Evolutionary conservation across 768 basidiomycete species (phyloP).

Genomic region (Psilocybe azurescens): DNA sequence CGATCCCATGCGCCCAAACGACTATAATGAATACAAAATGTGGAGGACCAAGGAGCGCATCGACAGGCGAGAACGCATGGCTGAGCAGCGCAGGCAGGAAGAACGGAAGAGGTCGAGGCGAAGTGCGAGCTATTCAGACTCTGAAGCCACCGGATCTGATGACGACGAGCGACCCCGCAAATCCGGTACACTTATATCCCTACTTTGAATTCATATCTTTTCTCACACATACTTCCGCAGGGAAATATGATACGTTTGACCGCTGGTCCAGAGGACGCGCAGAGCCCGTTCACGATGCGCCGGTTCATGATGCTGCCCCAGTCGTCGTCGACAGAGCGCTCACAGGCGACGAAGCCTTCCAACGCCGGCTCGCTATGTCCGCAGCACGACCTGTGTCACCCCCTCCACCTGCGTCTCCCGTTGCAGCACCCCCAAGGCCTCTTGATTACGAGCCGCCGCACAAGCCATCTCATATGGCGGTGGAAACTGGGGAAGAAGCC

Average conservation of each 20-base stretch:
- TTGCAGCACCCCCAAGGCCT: conserved; percentile 18
- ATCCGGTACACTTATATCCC: conserved; percentile 50
- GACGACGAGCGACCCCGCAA: conserved; percentile 71
- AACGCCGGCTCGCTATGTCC: conserved; percentile 76
- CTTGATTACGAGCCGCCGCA: conserved; percentile 20
- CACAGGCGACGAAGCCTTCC: conserved; percentile 83
- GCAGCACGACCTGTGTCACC: conserved; percentile 28
- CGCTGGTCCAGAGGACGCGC: conserved; percentile 50
- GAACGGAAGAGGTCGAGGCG: conserved; percentile 63
- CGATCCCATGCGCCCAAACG: conserved; percentile 84
- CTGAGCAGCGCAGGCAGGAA: conserved; percentile 60
- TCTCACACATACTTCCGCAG: conserved; percentile 29
- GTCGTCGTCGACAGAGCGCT: conserved; percentile 48
- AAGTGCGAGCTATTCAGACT: conserved; percentile 69
- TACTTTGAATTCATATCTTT: not conserved
- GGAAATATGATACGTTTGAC: conserved; percentile 55
- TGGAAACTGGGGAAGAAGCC: conserved; percentile 69
- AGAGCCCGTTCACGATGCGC: conserved; percentile 45
- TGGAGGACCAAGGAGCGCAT: conserved; percentile 81
- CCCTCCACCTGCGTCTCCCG: conserved; percentile 22
- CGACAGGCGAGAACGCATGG: conserved; percentile 70
- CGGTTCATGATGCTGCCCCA: conserved; percentile 32
- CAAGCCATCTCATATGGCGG: conserved; percentile 19
- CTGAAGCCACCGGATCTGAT: conserved; percentile 67
- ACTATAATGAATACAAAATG: conserved; percentile 86